Evolutionary conservation across 768 basidiomycete species (phyloP).

Genomic region (Leccinum longicurvipes): DNA sequence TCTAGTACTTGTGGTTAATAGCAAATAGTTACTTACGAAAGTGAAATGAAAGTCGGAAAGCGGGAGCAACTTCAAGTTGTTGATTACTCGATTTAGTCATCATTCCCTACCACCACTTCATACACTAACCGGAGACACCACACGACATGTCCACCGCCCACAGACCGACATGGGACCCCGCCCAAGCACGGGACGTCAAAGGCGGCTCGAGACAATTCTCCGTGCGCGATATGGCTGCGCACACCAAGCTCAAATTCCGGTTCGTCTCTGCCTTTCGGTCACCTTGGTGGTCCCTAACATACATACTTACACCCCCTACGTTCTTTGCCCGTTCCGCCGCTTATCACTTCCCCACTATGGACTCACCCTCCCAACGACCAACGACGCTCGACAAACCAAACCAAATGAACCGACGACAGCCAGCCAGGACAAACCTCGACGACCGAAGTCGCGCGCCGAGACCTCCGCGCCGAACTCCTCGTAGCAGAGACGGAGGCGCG

Average conservation of each 20-base stretch:
- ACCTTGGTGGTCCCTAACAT: no score
- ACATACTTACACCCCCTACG: not conserved
- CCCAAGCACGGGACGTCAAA: slow-evolving; percentile 89
- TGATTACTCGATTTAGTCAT: not conserved
- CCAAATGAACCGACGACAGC: slow-evolving; percentile 32
- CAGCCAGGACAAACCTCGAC: slow-evolving; percentile 89
- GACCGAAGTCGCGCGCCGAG: slow-evolving; percentile 71
- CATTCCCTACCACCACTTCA: not conserved
- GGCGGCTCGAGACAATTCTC: slow-evolving; percentile 92
- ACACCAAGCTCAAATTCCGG: slow-evolving; percentile 99
- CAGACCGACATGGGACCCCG: slow-evolving; percentile 96
- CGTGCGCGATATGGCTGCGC: slow-evolving; percentile 88
- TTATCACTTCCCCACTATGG: not conserved
- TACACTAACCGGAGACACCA: no score
- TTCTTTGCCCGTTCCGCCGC: fast-evolving
- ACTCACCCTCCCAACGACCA: not conserved
- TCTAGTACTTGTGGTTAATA: no score
- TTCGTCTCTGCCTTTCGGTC: slow-evolving; percentile 34
- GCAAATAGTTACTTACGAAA: no score
- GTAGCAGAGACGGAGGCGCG: slow-evolving; percentile 83
- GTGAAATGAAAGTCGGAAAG: no score
- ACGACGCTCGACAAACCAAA: not conserved
- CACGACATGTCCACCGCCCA: slow-evolving; percentile 80
- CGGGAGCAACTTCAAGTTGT: no score
- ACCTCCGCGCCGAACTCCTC: slow-evolving; percentile 80